Conservation (phyloP, 345 rosid species). For the Salix arbutifolia region DNA sequence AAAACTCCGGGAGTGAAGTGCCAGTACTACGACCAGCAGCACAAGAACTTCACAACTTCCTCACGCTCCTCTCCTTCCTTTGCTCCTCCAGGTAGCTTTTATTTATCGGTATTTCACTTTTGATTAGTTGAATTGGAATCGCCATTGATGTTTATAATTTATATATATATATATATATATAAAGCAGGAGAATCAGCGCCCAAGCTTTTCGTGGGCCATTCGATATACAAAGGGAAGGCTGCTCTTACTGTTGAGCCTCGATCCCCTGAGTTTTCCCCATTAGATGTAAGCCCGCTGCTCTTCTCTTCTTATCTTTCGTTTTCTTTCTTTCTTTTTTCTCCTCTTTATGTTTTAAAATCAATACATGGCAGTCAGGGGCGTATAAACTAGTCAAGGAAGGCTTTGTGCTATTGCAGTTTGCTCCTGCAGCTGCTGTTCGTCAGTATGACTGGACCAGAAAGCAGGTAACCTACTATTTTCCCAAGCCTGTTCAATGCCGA, state of each 20-base stretch:
- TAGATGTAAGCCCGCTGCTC: slow-evolving; percentile 41
- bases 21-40: slow-evolving; percentile 42
- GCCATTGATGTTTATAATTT: neutral
- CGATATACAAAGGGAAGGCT: slow-evolving; percentile 94
- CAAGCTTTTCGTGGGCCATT: slow-evolving; percentile 66
- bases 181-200: slow-evolving; percentile 46
- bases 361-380: slow-evolving; percentile 66
- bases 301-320: neutral
- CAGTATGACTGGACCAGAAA: slow-evolving; percentile 88
- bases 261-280: slow-evolving; percentile 70
- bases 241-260: slow-evolving; percentile 78
- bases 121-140: neutral
- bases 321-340: neutral
- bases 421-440: slow-evolving; percentile 73
- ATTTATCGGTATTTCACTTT: neutral
- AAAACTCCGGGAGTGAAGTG: slow-evolving; percentile 40
- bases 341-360: neutral
- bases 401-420: slow-evolving; percentile 67
- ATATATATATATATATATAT: neutral
- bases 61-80: slow-evolving; percentile 17
- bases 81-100: slow-evolving; percentile 27
- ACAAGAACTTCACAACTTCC: slow-evolving; percentile 23
- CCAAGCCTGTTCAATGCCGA: neutral
- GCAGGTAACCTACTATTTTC: slow-evolving; percentile 51
- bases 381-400: slow-evolving; percentile 69